Evolutionary conservation across 2,329 filamentous ascomycete species (phyloP).

Genomic region (Fonsecaea multimorphosa): DNA sequence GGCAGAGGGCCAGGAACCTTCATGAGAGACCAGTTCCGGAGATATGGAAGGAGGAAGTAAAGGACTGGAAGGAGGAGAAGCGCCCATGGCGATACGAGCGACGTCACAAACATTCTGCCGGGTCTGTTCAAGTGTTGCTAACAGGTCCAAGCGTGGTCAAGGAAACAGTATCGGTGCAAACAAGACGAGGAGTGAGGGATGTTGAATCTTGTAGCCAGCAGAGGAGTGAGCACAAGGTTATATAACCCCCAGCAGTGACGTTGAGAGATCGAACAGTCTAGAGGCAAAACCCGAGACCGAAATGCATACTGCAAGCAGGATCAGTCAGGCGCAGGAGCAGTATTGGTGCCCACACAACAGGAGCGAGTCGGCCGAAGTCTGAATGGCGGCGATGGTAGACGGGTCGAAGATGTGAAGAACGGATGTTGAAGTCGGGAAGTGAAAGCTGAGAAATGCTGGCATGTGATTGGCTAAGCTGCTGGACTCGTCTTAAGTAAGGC

Average conservation of each 20-base stretch:
- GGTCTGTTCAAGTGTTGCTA: neutral
- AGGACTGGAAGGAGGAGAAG: conserved; percentile 59
- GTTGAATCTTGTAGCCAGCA: neutral
- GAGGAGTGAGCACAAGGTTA: conserved; percentile 1
- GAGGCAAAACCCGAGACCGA: neutral
- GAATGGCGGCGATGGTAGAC: conserved; percentile 22
- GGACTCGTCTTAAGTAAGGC: neutral
- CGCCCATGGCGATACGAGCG: conserved; percentile 45
- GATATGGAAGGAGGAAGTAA: conserved; percentile 64
- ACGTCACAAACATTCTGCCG: conserved; percentile 32
- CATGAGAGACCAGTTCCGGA: conserved; percentile 61
- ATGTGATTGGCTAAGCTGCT: conserved; percentile 1
- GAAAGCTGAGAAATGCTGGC: neutral
- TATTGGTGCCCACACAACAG: conserved; percentile 27
- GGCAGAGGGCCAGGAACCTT: conserved; percentile 59
- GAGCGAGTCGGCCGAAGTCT: conserved; percentile 10
- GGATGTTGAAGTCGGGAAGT: conserved; percentile 32
- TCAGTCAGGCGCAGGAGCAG: neutral
- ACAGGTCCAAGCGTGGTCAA: neutral
- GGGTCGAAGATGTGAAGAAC: conserved; percentile 12
- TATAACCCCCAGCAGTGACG: neutral
- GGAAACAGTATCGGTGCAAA: neutral
- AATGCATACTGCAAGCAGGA: conserved; percentile 3
- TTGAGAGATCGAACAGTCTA: neutral
- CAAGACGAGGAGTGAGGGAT: neutral